phyloP scores from a whole-genome alignment of 257 asterid species.

The Scutellaria minor region DNA sequence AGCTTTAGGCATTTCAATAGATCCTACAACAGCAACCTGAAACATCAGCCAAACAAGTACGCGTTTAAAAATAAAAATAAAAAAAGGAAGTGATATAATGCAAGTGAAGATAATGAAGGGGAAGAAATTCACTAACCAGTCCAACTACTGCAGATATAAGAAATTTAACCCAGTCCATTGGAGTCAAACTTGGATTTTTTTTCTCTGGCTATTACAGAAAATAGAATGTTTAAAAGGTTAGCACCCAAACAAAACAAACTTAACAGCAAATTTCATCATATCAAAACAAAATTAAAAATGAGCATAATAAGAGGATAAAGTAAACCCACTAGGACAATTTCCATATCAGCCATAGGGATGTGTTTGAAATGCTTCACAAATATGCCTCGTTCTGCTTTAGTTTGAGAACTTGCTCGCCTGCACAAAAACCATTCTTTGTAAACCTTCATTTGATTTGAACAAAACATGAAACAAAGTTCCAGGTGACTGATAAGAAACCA shows the following conservation, averaged over 20 bases:
- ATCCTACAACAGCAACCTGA: slow-evolving; percentile 97
- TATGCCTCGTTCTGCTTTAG: slow-evolving; percentile 78
- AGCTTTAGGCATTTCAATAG: slow-evolving; percentile 95
- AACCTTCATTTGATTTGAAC: slow-evolving; percentile 4
- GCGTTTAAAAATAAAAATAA: neutral
- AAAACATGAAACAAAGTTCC: slow-evolving; percentile 7
- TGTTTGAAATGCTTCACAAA: slow-evolving; percentile 92
- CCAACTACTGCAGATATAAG: slow-evolving; percentile 89
- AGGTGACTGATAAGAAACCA: slow-evolving; percentile 20
- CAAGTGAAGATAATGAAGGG: slow-evolving; percentile 20
- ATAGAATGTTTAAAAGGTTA: slow-evolving; percentile 15
- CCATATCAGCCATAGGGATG: slow-evolving; percentile 99
- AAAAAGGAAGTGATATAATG: neutral
- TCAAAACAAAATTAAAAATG: slow-evolving; percentile 26
- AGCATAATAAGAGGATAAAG: slow-evolving; percentile 25
- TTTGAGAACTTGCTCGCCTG: slow-evolving; percentile 74
- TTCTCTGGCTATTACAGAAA: slow-evolving; percentile 83
- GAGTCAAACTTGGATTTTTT: slow-evolving; percentile 91
- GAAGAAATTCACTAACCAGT: slow-evolving; percentile 70
- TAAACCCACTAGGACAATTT: slow-evolving; percentile 84
- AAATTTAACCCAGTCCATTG: slow-evolving; percentile 98
- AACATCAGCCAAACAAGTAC: slow-evolving; percentile 35
- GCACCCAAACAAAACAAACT: slow-evolving; percentile 23
- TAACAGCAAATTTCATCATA: slow-evolving; percentile 16
- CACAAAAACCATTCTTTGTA: slow-evolving; percentile 36